Percentiles rank a stretch among this genome's conserved stretches.
These are phyloP conservation scores for Calonectria crousiana DNA, from an alignment of 2,329 filamentous ascomycete genomes.

Conservation along the genomic window DNA sequence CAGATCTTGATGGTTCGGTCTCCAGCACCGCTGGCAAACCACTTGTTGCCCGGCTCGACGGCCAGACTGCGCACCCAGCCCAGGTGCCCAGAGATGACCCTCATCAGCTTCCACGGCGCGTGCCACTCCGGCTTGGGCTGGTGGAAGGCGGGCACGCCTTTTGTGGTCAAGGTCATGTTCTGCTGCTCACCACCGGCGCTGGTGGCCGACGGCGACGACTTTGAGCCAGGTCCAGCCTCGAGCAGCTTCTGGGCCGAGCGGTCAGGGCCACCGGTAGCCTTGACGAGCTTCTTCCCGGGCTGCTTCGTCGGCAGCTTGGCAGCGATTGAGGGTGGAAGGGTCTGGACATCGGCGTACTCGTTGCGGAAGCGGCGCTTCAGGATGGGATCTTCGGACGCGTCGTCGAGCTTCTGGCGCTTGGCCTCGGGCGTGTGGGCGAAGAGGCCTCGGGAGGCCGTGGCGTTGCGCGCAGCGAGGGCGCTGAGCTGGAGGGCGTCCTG, in stretches of 20 bases:
- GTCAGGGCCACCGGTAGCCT: constrained; percentile 59
- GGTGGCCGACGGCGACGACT: constrained; percentile 54
- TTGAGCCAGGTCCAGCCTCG: constrained; percentile 50
- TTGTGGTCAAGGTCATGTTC: constrained; percentile 49
- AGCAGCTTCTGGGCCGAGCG: constrained; percentile 53
- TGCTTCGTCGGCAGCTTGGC: constrained; percentile 76
- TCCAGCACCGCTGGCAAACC: constrained; percentile 96
- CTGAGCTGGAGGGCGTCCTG: constrained; percentile 51
- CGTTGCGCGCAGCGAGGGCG: constrained; percentile 51
- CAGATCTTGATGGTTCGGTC: constrained; percentile 99
- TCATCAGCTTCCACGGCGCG: constrained; percentile 97
- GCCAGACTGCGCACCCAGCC: constrained; percentile 93
- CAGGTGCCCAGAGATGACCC: constrained; percentile 95
- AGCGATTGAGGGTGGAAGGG: constrained; percentile 81
- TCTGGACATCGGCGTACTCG: constrained; percentile 84
- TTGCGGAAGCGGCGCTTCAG: constrained; percentile 67
- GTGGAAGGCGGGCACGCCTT: constrained; percentile 46
- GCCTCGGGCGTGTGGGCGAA: constrained; percentile 45
- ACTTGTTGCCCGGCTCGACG: constrained; percentile 96
- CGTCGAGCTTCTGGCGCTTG: constrained; percentile 56
- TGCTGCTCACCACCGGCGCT: constrained; percentile 36
- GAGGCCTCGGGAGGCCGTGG: constrained; percentile 47
- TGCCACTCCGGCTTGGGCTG: constrained; percentile 91
- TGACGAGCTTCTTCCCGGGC: constrained; percentile 52
- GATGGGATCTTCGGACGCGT: constrained; percentile 49